These are phyloP conservation scores for Fusarium duplospermum DNA, from an alignment of 2,329 filamentous ascomycete genomes.

Conservation along the genomic window DNA sequence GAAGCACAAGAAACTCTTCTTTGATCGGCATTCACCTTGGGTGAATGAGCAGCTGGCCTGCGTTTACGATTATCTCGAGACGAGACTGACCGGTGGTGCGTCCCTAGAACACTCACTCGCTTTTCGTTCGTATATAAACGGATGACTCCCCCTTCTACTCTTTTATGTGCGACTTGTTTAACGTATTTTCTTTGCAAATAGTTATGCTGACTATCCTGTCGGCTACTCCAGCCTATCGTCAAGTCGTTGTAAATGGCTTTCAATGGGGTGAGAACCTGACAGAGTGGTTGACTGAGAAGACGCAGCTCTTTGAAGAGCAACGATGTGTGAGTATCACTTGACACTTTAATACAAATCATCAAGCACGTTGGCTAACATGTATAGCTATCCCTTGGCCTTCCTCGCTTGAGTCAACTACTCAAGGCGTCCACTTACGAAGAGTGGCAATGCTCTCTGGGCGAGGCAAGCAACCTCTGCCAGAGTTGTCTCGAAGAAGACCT, in stretches of 20 bases:
- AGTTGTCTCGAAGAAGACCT: conserved; percentile 33
- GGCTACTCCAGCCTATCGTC: conserved; percentile 32
- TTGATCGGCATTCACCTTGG: conserved; percentile 35
- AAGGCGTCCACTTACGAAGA: conserved; percentile 30
- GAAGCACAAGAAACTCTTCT: conserved; percentile 35
- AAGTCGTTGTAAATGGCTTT: conserved; percentile 36
- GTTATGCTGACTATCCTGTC: conserved; percentile 39
- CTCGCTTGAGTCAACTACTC: conserved; percentile 24
- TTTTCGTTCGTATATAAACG: background rate
- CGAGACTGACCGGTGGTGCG: conserved; percentile 33
- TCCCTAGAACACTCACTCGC: background rate
- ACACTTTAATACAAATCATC: background rate
- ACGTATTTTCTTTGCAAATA: conserved; percentile 10
- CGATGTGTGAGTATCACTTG: conserved; percentile 26
- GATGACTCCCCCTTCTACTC: background rate
- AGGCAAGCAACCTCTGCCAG: conserved; percentile 8
- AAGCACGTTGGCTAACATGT: background rate
- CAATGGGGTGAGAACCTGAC: conserved; percentile 36
- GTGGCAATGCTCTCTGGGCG: conserved; percentile 28
- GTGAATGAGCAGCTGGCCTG: conserved; percentile 40
- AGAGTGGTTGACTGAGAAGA: conserved; percentile 33
- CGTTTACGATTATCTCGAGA: conserved; percentile 37
- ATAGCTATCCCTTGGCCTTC: conserved; percentile 34
- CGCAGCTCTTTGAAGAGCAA: conserved; percentile 35
- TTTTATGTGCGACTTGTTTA: background rate